Percentiles rank a stretch among this genome's conserved stretches.
These are phyloP conservation scores for Solanum sparsipilum DNA, from an alignment of 257 asterid species.

Conservation along the genomic window DNA sequence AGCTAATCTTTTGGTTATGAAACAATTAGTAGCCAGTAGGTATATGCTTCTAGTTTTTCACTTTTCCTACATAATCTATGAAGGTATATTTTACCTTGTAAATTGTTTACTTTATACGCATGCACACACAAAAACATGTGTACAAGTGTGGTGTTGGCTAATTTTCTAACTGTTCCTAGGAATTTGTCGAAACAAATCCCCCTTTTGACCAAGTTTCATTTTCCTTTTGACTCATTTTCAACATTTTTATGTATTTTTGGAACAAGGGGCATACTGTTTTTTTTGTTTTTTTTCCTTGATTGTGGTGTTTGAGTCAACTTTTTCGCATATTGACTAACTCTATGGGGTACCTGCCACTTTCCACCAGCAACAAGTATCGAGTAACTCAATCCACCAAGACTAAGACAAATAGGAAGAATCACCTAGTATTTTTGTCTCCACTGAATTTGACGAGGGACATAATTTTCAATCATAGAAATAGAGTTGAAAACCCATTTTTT, in stretches of 20 bases:
- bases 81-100: not conserved
- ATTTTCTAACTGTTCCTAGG: not conserved
- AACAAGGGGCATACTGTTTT: not conserved
- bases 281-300: too few relatives aligned
- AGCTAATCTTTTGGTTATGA: not conserved
- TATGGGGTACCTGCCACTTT: not conserved
- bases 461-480: not conserved
- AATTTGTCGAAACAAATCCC: not conserved
- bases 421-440: not conserved
- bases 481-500: not conserved
- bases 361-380: not conserved
- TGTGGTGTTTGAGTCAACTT: not conserved
- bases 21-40: not conserved
- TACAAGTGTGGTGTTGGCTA: not conserved
- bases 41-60: not conserved
- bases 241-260: not conserved
- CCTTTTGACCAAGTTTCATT: not conserved
- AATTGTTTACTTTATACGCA: not conserved
- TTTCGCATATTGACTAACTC: rapidly evolving
- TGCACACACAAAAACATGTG: not conserved
- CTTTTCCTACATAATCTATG: not conserved
- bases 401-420: not conserved
- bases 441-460: not conserved
- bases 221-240: not conserved
- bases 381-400: not conserved